Base-by-base conservation (phyloP, 305 asterid genomes). In the Fraxinus greggii region DNA sequence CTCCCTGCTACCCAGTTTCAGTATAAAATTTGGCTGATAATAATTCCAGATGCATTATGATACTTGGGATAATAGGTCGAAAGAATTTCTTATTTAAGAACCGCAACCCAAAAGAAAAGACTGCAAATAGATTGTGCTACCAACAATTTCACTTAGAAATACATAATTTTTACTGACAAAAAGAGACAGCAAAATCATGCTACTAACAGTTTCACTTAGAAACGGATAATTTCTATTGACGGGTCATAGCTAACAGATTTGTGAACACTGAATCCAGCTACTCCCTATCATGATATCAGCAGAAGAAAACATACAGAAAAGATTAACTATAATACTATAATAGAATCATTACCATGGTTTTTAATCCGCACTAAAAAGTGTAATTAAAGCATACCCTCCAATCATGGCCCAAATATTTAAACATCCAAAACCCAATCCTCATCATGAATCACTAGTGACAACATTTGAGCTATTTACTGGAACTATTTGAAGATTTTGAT, bases 401-500 rank as follows among this genome's bases (percentile, higher is more conserved):
- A 28, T 36, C 73, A 67, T 12, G n/a, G 73, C 17, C 35, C 19
- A 67, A 65, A 67, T 67, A 24, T 67, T 12, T 67, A 67, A 26
- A 67, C 73, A 67, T 67, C 35, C 35, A 67, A 13, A 28, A 67
- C n/a, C 73, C 73, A 67, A 67, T 67, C 73, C 36, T 67, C 73
- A 67, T 4, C 36, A 67, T 67, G 33, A 67, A 67, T 67, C 36
- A 67, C 31, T 10, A 67, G 9, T 67, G 35, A 26, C 36, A 28
- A 67, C 17, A 10, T 26, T 31, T 26, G 7, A 8, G 32, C 36
- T 26, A 67, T 67, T 24, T 67, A 28, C 36, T 13, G 21, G 19
- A 67, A 67, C 31, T 28, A 26, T 28, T 67, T 24, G 28, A 3
- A 28, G 35, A 13, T 67, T 17, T 67, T 67, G 73, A 67, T 12